Conservation (phyloP, 306 rosid genomes). For the Trifolium pratense region DNA sequence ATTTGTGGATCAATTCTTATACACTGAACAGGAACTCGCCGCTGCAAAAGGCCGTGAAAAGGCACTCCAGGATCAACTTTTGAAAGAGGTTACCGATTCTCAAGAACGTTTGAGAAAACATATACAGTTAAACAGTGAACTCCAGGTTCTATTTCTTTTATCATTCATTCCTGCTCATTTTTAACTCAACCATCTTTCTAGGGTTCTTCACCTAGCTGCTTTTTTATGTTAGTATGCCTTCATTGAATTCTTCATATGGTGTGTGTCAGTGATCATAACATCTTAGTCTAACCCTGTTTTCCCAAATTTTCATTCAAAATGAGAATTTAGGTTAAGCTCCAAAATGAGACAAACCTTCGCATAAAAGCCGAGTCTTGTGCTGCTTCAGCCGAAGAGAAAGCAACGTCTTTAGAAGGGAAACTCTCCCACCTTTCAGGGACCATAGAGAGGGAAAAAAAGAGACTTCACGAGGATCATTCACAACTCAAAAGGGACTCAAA, state of each 20-base stretch:
- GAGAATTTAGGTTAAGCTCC: slow-evolving; percentile 75
- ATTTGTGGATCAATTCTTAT: slow-evolving; percentile 63
- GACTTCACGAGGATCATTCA: slow-evolving; percentile 59
- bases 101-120: slow-evolving; percentile 73
- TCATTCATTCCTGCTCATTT: neutral
- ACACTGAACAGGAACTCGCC: slow-evolving; percentile 79
- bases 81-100: slow-evolving; percentile 68
- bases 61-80: slow-evolving; percentile 74
- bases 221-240: neutral
- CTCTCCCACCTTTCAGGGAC: slow-evolving; percentile 65
- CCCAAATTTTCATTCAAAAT: slow-evolving; percentile 12
- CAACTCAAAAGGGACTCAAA: slow-evolving; percentile 72
- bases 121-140: slow-evolving; percentile 57
- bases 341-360: slow-evolving; percentile 71
- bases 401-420: slow-evolving; percentile 60
- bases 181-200: neutral
- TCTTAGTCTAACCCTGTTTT: neutral
- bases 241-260: slow-evolving; percentile 28
- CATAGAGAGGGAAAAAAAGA: slow-evolving; percentile 65
- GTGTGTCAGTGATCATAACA: neutral
- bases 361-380: slow-evolving; percentile 69
- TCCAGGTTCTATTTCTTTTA: slow-evolving; percentile 56
- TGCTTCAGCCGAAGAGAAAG: slow-evolving; percentile 74
- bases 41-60: slow-evolving; percentile 87
- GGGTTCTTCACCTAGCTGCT: slow-evolving; percentile 6